Percentiles rank a stretch among this genome's conserved stretches.
phyloP scores from a whole-genome alignment of 495 filamentous ascomycete genomes.

The Xylaria telfairii region DNA sequence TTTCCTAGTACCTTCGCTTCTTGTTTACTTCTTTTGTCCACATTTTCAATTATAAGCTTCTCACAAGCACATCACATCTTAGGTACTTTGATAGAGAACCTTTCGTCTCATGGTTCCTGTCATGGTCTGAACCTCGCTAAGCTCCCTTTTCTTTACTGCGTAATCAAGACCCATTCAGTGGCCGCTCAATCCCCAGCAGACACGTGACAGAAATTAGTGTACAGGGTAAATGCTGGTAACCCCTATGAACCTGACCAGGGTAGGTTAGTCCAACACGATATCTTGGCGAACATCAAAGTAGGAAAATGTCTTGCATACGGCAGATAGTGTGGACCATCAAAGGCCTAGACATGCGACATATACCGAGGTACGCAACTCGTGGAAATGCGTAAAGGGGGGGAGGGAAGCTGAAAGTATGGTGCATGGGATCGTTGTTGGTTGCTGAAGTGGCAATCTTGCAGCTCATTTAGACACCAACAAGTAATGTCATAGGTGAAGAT shows the following conservation, averaged over 20 bases:
- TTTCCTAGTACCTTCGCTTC: background rate
- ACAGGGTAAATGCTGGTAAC: background rate
- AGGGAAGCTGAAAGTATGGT: background rate
- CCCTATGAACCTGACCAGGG: background rate
- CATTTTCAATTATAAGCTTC: background rate
- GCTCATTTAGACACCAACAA: background rate
- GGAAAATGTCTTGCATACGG: slow-evolving; percentile 7
- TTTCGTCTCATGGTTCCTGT: background rate
- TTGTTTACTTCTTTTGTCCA: background rate
- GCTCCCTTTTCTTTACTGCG: background rate
- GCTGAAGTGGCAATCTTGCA: slow-evolving; percentile 6
- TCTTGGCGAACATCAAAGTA: slow-evolving; percentile 5
- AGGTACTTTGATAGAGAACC: too few relatives aligned
- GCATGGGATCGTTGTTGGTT: background rate
- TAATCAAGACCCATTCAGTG: background rate
- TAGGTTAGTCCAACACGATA: background rate
- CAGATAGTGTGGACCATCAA: background rate
- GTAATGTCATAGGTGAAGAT: background rate
- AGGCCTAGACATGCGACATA: background rate
- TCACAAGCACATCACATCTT: background rate
- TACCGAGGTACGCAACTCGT: background rate
- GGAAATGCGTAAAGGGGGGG: background rate
- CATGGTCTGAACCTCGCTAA: slow-evolving; percentile 9
- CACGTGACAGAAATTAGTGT: background rate
- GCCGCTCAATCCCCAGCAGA: background rate